A percentile compares a stretch with the other conserved stretches of the same genome.
Evolutionary conservation across 1,139 yeast species (phyloP).

Genomic region (Blastobotrys aristatus): DNA sequence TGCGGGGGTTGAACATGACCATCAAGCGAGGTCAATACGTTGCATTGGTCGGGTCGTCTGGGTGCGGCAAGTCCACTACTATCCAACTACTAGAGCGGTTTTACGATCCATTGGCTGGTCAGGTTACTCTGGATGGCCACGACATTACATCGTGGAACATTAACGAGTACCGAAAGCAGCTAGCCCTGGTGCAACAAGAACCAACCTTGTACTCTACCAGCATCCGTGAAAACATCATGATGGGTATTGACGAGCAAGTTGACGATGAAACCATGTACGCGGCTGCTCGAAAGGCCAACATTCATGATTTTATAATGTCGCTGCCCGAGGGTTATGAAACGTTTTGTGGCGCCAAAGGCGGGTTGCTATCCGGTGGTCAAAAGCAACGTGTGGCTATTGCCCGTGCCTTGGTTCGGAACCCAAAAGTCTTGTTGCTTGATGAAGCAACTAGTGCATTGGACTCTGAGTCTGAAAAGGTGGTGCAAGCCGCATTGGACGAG

Average conservation of each 20-base stretch:
- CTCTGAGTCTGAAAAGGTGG: slow-evolving; percentile 74
- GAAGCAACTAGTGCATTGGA: slow-evolving; percentile 84
- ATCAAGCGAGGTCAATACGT: slow-evolving; percentile 80
- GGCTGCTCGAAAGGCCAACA: slow-evolving; percentile 78
- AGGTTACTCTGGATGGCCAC: slow-evolving; percentile 62
- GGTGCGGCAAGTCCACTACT: slow-evolving; percentile 90
- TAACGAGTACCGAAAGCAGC: slow-evolving; percentile 60
- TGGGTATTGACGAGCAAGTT: slow-evolving; percentile 57
- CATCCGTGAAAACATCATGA: slow-evolving; percentile 71
- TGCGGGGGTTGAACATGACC: slow-evolving; percentile 58
- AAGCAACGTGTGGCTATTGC: slow-evolving; percentile 77
- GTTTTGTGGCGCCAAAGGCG: slow-evolving; percentile 73
- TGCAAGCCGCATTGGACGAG: slow-evolving; percentile 55
- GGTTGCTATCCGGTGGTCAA: slow-evolving; percentile 82
- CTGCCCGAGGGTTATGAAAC: slow-evolving; percentile 85
- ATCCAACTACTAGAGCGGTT: slow-evolving; percentile 77
- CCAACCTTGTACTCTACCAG: slow-evolving; percentile 86
- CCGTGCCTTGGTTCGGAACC: slow-evolving; percentile 65
- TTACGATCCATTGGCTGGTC: slow-evolving; percentile 69
- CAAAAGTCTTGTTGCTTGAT: slow-evolving; percentile 61
- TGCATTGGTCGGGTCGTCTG: slow-evolving; percentile 93
- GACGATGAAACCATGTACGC: slow-evolving; percentile 57
- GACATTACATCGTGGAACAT: slow-evolving; percentile 68
- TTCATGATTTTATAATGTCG: slow-evolving; percentile 66
- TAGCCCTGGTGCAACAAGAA: slow-evolving; percentile 84